Evolutionary conservation across 2,329 filamentous ascomycete genomes (phyloP).

Genomic region (Cladosporium sp.): DNA sequence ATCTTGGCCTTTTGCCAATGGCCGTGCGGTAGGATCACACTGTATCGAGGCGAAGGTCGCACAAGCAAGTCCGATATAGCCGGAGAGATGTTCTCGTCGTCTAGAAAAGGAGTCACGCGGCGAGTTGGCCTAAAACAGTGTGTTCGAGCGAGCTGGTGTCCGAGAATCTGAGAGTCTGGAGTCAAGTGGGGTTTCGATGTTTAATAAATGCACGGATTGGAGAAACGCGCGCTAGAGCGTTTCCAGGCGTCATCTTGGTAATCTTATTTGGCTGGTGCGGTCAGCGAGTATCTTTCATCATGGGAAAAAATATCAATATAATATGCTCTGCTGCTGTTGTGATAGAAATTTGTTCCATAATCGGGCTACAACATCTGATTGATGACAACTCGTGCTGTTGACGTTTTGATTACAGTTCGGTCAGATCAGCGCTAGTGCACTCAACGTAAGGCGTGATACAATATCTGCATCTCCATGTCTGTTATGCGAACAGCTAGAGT

Average conservation of each 20-base stretch:
- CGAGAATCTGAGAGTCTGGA: slow-evolving; percentile 13
- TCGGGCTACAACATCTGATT: not conserved
- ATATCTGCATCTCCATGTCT: slow-evolving; percentile 15
- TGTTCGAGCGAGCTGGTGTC: slow-evolving; percentile 13
- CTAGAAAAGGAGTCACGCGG: slow-evolving; percentile 3
- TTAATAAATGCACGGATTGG: slow-evolving; percentile 17
- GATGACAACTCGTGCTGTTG: not conserved
- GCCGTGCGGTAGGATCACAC: not conserved
- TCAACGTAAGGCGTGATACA: slow-evolving; percentile 11
- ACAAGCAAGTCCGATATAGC: not conserved
- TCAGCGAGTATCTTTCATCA: not conserved
- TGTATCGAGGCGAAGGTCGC: not conserved
- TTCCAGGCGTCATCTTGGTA: slow-evolving; percentile 11
- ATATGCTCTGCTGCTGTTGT: not conserved
- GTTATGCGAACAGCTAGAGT: not conserved
- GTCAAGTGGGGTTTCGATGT: slow-evolving; percentile 11
- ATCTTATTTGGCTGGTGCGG: slow-evolving; percentile 6
- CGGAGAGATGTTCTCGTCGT: not conserved
- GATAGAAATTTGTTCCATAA: not conserved
- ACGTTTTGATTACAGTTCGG: not conserved
- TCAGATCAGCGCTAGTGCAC: slow-evolving; percentile 8
- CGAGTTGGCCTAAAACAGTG: slow-evolving; percentile 13
- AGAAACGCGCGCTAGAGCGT: not conserved
- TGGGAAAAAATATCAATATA: not conserved
- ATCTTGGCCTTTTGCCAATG: not conserved